Conservation (phyloP, 768 basidiomycete species). For the Pisolithus marmoratus region DNA sequence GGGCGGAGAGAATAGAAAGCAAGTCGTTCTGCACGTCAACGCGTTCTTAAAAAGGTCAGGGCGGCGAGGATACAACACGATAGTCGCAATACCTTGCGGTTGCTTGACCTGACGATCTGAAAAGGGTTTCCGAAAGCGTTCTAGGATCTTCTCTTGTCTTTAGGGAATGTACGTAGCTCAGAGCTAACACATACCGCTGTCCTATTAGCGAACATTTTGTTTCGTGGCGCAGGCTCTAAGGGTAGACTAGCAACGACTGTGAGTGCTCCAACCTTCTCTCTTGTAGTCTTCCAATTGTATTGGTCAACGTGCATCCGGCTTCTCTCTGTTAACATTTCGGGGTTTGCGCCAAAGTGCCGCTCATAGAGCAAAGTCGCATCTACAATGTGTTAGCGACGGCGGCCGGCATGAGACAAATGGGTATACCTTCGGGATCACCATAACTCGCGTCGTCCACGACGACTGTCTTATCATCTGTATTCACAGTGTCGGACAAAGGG, state of each 20-base stretch:
- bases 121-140: slow-evolving; percentile 53
- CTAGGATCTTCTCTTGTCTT: slow-evolving; percentile 40
- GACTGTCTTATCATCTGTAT: slow-evolving; percentile 25
- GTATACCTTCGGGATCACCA: slow-evolving; percentile 16
- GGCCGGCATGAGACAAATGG: background rate
- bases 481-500: slow-evolving; percentile 9
- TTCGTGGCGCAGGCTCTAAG: slow-evolving; percentile 34
- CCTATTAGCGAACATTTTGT: slow-evolving; percentile 20
- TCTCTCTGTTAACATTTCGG: slow-evolving; percentile 44
- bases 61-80: background rate
- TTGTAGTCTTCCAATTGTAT: slow-evolving; percentile 49
- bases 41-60: slow-evolving; percentile 33
- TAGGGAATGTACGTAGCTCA: background rate
- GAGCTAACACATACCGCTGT: slow-evolving; percentile 16
- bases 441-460: slow-evolving; percentile 26
- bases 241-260: slow-evolving; percentile 40
- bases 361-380: slow-evolving; percentile 51
- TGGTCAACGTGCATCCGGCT: slow-evolving; percentile 50
- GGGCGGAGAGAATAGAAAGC: slow-evolving; percentile 56
- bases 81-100: slow-evolving; percentile 34
- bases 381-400: background rate
- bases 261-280: slow-evolving; percentile 49
- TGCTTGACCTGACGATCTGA: slow-evolving; percentile 47
- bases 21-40: slow-evolving; percentile 59
- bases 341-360: slow-evolving; percentile 63